Percentiles rank a stretch among this genome's conserved stretches.
Evolutionary conservation across 768 basidiomycete species (phyloP).

Genomic region (Lactarius evosmus): DNA sequence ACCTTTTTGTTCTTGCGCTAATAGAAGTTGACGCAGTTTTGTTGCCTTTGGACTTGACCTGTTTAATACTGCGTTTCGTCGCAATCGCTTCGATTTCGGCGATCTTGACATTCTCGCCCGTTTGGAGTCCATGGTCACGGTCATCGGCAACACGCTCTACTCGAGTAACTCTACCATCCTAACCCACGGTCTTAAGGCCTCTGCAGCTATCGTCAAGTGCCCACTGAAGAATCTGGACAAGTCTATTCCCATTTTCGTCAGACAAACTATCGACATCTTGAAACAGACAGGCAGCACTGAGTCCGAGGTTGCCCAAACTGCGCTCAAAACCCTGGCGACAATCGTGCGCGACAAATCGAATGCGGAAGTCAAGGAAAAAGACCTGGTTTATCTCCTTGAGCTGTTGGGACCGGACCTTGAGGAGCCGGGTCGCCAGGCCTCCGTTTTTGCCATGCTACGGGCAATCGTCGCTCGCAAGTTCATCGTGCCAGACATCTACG

Average conservation of each 20-base stretch:
- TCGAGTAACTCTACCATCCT: conserved; percentile 75
- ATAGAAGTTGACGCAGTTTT: conserved; percentile 50
- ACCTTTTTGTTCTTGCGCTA: conserved; percentile 10
- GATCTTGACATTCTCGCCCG: conserved; percentile 73
- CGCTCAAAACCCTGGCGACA: conserved; percentile 79
- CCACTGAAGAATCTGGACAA: conserved; percentile 72
- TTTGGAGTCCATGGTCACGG: conserved; percentile 79
- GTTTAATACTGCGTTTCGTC: conserved; percentile 80
- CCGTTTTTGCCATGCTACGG: conserved; percentile 84
- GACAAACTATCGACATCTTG: conserved; percentile 80
- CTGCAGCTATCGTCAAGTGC: conserved; percentile 77
- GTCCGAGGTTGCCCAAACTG: conserved; percentile 84
- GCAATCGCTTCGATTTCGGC: conserved; percentile 82
- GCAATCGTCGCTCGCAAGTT: conserved; percentile 90
- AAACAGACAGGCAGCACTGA: conserved; percentile 82
- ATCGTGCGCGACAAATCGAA: conserved; percentile 87
- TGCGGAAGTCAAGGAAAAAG: conserved; percentile 83
- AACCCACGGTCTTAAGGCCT: conserved; percentile 70
- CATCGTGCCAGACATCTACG: conserved; percentile 94
- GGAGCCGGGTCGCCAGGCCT: conserved; percentile 78
- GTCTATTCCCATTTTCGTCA: conserved; percentile 77
- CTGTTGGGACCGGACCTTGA: conserved; percentile 87
- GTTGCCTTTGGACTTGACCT: conserved; percentile 90
- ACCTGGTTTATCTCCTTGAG: conserved; percentile 82
- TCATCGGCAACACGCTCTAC: conserved; percentile 91